A percentile compares a stretch with the other conserved stretches of the same genome.
phyloP scores from a whole-genome alignment of 2,329 filamentous ascomycete species.

The Talaromyces pinophilus region DNA sequence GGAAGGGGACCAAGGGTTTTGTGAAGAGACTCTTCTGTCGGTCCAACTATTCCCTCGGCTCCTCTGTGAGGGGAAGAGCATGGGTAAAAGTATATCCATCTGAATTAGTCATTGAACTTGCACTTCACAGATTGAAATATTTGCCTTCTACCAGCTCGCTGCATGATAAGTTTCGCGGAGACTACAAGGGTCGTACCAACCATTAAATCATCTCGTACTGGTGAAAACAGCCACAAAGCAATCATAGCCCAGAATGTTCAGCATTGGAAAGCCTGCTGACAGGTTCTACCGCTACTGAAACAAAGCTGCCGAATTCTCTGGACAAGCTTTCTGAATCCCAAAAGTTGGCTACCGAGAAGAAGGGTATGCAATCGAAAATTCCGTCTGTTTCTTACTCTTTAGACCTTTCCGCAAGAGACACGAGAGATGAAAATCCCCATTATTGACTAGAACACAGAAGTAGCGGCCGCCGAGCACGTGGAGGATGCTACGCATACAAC shows the following conservation, averaged over 20 bases:
- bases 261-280: slow-evolving; percentile 2
- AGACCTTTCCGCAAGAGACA: not conserved
- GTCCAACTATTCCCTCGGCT: no score
- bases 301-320: slow-evolving; percentile 11
- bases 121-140: no score
- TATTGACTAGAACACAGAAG: slow-evolving; percentile 2
- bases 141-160: no score
- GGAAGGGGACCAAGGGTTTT: no score
- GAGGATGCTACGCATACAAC: not conserved
- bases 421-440: not conserved
- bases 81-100: no score
- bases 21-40: no score
- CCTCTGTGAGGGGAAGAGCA: no score
- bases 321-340: slow-evolving; percentile 21
- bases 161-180: no score
- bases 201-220: slow-evolving; percentile 1
- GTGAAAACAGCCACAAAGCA: not conserved
- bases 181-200: not conserved
- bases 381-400: not conserved
- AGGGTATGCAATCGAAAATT: slow-evolving; percentile 4
- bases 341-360: slow-evolving; percentile 12
- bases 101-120: no score
- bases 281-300: not conserved
- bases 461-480: slow-evolving; percentile 26
- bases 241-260: slow-evolving; percentile 7